Base-by-base conservation (phyloP, 2,329 filamentous ascomycete species). In the Daldinia eschscholtzii region DNA sequence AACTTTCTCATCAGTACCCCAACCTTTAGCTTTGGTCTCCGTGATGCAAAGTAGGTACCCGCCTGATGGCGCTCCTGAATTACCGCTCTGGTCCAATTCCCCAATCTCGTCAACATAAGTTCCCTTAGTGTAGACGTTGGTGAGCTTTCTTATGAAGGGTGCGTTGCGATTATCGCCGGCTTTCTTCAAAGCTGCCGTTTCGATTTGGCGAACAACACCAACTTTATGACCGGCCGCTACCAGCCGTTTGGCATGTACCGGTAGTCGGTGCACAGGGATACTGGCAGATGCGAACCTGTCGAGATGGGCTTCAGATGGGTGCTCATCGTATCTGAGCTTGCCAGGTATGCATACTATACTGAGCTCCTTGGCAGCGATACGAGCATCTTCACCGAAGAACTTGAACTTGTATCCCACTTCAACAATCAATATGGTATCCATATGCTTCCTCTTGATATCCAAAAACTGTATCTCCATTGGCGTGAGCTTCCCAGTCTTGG, bases 341-440 rank as follows among this genome's bases (percentile, higher is more conserved):
- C 96, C 96, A 0, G 96, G 95, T 74, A 99, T 98, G 79, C 96
- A 99, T 42, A 99, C 92, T 73, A 99, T 98, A 67, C 93, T 92
- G 56, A 99, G 85, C 78, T 95, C 93, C 79, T 95, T 97, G 12
- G 94, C 93, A 4, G 95, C 96, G 61, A 89, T 88, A 60, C 94
- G 88, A 7, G 96, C 96, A 82, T 99, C 96, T 76, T 98, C 95
- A 10, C 96, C 96, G 77, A 97, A 97, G 83, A 99, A 97, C 37
- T 92, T 91, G 81, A 97, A 99, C 79, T 99, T 99, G 83, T 99
- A 99, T 57, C 96, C 96, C 7, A 98, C 96, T 79, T 99, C 95
- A 59, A 98, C 90, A 12, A 98, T 92, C 61, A 99, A 85, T 20
- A 99, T 76, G 0, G 95, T 96, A 77, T 98, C 96, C 83, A 93